A percentile compares a stretch with the other conserved stretches of the same genome.
phyloP scores from a whole-genome alignment of 148 eudicot species.

The Suaeda aralocaspica region DNA sequence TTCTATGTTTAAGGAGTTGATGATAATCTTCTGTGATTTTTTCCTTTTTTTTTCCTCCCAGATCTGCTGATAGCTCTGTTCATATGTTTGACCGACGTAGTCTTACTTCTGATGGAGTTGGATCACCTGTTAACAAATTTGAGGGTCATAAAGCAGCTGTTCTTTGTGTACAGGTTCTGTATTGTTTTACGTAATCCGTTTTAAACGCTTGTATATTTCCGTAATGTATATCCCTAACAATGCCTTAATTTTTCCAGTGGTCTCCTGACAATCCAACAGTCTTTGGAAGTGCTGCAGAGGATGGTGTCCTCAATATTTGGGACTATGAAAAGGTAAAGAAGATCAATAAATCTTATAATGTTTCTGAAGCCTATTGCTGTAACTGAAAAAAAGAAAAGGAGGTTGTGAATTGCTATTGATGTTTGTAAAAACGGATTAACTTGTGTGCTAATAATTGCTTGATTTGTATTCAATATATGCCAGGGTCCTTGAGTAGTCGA shows the following conservation, averaged over 20 bases:
- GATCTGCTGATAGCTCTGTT: slow-evolving; percentile 88
- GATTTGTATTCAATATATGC: background rate
- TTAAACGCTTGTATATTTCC: background rate
- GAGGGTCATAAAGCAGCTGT: slow-evolving; percentile 90
- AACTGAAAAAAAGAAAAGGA: background rate
- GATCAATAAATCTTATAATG: background rate
- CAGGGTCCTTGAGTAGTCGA: background rate
- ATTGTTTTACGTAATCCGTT: background rate
- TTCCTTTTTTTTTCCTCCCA: slow-evolving; percentile 28
- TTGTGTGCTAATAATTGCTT: background rate
- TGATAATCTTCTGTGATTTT: background rate
- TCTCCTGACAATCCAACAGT: slow-evolving; percentile 81
- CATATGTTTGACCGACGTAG: slow-evolving; percentile 82
- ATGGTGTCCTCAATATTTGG: slow-evolving; percentile 83
- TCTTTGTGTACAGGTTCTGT: slow-evolving; percentile 81
- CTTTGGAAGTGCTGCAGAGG: slow-evolving; percentile 96
- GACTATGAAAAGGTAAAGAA: slow-evolving; percentile 69
- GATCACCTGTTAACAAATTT: slow-evolving; percentile 74
- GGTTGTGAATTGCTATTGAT: background rate
- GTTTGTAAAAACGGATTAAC: background rate
- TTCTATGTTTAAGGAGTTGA: background rate
- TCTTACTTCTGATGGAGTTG: slow-evolving; percentile 58
- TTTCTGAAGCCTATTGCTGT: background rate
- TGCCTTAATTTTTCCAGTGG: slow-evolving; percentile 53
- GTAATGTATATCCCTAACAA: slow-evolving; percentile 11